Evolutionary conservation across 1,284 basidiomycete genomes (phyloP).

Genomic region (Ceraceosorus guamensis): DNA sequence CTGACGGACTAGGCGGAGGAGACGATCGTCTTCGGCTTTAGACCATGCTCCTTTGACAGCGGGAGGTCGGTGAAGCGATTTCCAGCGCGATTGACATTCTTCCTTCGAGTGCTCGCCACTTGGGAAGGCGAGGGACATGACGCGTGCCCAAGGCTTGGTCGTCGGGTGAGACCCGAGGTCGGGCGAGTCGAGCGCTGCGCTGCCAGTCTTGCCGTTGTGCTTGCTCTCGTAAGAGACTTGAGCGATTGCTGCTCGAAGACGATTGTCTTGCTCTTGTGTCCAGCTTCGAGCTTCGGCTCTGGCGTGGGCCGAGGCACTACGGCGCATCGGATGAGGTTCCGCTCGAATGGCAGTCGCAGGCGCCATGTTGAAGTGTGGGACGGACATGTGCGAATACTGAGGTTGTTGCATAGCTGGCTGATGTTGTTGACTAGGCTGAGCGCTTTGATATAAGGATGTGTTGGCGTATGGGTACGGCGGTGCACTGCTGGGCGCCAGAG

Average conservation of each 20-base stretch:
- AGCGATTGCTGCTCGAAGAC: conserved; percentile 6
- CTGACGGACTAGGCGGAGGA: conserved; percentile 24
- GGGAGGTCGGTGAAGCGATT: conserved; percentile 14
- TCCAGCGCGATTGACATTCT: conserved; percentile 16
- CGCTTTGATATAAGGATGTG: too few species aligned
- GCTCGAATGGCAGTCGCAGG: too few species aligned
- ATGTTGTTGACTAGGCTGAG: too few species aligned
- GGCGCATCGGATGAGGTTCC: too few species aligned
- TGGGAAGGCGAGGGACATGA: conserved; percentile 19
- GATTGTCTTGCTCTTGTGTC: conserved; percentile 4
- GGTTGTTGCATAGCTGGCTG: too few species aligned
- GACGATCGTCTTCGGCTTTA: conserved; percentile 20
- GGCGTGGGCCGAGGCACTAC: neutral
- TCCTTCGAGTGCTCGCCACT: conserved; percentile 16
- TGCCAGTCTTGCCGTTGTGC: neutral
- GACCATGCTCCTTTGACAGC: conserved; percentile 36
- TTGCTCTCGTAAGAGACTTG: neutral
- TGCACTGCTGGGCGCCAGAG: too few species aligned
- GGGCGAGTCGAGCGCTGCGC: neutral
- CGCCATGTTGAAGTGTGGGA: too few species aligned
- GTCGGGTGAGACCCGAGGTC: neutral
- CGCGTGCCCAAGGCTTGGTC: conserved; percentile 13
- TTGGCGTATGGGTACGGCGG: too few species aligned
- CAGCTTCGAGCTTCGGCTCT: neutral
- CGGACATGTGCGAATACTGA: too few species aligned